phyloP scores from a whole-genome alignment of 2,329 filamentous ascomycete genomes.

The Lojkania enalia region DNA sequence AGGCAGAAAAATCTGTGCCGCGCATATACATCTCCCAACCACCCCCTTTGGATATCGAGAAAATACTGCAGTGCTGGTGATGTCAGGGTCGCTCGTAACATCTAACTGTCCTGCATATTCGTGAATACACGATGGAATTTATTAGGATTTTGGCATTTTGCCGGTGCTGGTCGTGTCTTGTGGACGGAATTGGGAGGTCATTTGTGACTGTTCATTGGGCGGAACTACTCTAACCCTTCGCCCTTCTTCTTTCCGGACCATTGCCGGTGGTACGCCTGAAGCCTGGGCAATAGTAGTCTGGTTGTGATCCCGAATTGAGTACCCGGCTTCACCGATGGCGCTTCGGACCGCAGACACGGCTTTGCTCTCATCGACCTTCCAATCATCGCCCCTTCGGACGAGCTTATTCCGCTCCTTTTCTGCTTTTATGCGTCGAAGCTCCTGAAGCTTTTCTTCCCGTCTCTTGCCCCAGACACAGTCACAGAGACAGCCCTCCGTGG shows the following conservation, averaged over 20 bases:
- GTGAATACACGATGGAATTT: neutral
- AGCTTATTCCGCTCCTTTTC: slow-evolving; percentile 40
- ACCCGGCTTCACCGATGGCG: slow-evolving; percentile 28
- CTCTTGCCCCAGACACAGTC: slow-evolving; percentile 58
- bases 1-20: neutral
- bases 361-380: slow-evolving; percentile 48
- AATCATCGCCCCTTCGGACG: slow-evolving; percentile 46
- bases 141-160: neutral
- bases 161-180: neutral
- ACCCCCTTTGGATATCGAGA: neutral
- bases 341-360: slow-evolving; percentile 47
- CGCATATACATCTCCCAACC: neutral
- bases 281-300: slow-evolving; percentile 8
- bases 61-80: neutral
- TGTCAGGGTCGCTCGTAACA: neutral
- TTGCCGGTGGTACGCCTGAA: slow-evolving; percentile 8
- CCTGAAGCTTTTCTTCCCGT: slow-evolving; percentile 38
- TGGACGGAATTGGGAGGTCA: neutral
- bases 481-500: slow-evolving; percentile 62
- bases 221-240: slow-evolving; percentile 37
- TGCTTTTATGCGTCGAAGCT: slow-evolving; percentile 33
- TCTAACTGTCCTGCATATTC: no score
- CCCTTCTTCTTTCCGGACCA: slow-evolving; percentile 26
- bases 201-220: slow-evolving; percentile 13
- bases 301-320: slow-evolving; percentile 17